phyloP scores from a whole-genome alignment of 139 green algal genomes.

The Pseudopediastrum boryanum region DNA sequence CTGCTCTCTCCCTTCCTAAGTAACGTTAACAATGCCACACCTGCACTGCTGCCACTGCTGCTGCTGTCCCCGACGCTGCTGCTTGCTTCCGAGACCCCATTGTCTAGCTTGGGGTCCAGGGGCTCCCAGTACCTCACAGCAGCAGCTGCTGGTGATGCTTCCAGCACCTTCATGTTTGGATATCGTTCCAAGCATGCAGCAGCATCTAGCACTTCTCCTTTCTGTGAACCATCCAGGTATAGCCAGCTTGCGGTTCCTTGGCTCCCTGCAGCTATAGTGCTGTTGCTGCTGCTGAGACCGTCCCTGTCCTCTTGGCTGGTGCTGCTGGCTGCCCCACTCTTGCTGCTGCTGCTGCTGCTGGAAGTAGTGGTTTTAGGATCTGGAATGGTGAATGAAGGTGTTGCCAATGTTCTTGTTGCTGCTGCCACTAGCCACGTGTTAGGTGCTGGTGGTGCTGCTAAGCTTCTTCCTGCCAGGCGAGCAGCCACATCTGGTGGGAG shows the following conservation, averaged over 20 bases:
- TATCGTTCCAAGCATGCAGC: constrained; percentile 5
- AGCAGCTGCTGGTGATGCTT: too few relatives aligned
- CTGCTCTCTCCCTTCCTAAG: not conserved
- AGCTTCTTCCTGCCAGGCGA: constrained; percentile 33
- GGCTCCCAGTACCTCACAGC: too few relatives aligned
- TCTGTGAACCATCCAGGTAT: constrained; percentile 10
- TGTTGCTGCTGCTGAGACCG: too few relatives aligned
- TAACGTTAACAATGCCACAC: not conserved
- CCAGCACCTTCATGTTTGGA: not conserved
- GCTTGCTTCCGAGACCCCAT: not conserved
- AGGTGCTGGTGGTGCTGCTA: constrained; percentile 32
- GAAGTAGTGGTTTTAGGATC: too few relatives aligned
- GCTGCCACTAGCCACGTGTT: constrained; percentile 42
- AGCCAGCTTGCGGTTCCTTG: too few relatives aligned
- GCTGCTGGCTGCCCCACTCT: too few relatives aligned
- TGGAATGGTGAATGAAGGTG: too few relatives aligned
- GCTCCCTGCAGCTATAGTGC: too few relatives aligned
- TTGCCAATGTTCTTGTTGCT: too few relatives aligned
- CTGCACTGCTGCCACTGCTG: constrained; percentile 10
- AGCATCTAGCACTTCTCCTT: constrained; percentile 8
- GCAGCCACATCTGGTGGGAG: constrained; percentile 45
- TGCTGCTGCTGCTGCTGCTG: too few relatives aligned
- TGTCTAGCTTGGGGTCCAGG: not conserved
- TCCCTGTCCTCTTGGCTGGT: too few relatives aligned
- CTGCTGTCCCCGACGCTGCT: not conserved